Evolutionary conservation across 441 rosid species (phyloP), one percentile per base, ranked within the genome.

Genomic region (Metrosideros polymorpha): DNA sequence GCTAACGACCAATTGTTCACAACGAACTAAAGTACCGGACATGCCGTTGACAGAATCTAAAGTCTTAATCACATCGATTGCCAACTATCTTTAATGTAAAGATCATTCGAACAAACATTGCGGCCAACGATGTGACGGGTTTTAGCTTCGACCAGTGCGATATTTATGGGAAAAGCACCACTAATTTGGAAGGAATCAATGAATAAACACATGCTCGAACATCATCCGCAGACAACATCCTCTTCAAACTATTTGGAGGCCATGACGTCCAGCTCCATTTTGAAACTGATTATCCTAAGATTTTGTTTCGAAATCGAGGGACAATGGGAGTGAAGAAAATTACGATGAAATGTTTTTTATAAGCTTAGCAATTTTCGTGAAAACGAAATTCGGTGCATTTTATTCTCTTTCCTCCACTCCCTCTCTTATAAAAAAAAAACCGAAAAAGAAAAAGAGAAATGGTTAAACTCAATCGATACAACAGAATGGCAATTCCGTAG

Each of bases 61-160:
- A 61, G 30, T 61, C 30, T 14, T 61, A 15, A 61, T 61, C 18
- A 5, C 17, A 61, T 61, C 1, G 12, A 2, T 3, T 59, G 29
- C 17, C 39, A 61, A 30, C 32, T 61, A 29, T 15, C 71, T 61
- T 61, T 61, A 30, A 61, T 22, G 0, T 7, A 7, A 61, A 61
- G 30, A 30, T 30, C 15, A 61, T 29, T 61, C 3, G 30, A 61
- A 29, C 3, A 57, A 57, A 57, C 18, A 3, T 45, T 57, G 32
- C 19, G 7, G 29, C 9, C 8, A 55, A 55, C 2, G 3, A 13
- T 14, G 12, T 18, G n/a, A 27, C 9, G 17, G 1, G 32, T 14
- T 57, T 13, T 0, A 12, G 3, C 32, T 6, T 13, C 6, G 32
- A 57, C 32, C 18, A 12, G 0, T 13, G 29, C 0, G 2, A n/a